phyloP scores from a whole-genome alignment of 768 basidiomycete genomes.

The Russula dissimulans region DNA sequence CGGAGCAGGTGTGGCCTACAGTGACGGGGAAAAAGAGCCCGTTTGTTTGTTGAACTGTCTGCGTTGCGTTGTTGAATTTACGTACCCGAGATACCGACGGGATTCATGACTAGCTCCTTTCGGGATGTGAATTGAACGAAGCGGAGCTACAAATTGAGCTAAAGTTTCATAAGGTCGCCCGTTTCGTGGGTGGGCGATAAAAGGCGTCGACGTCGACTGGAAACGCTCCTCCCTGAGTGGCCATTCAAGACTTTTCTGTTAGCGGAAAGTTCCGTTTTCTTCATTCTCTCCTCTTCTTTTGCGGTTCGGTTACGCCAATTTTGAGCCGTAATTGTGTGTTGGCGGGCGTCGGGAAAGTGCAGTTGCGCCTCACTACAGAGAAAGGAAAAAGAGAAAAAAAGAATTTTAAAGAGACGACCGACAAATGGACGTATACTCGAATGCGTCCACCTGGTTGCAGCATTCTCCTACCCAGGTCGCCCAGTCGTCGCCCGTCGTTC shows the following conservation, averaged over 20 bases:
- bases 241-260: slow-evolving; percentile 18
- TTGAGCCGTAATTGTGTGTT: slow-evolving; percentile 19
- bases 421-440: slow-evolving; percentile 38
- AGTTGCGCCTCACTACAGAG: slow-evolving; percentile 28
- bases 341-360: slow-evolving; percentile 12
- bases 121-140: slow-evolving; percentile 6
- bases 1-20: background rate
- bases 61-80: background rate
- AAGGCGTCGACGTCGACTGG: slow-evolving; percentile 15
- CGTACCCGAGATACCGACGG: background rate
- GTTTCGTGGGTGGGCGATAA: slow-evolving; percentile 1
- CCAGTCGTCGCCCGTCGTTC: slow-evolving; percentile 8
- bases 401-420: slow-evolving; percentile 32
- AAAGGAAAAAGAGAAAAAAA: slow-evolving; percentile 33
- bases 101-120: background rate
- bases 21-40: background rate
- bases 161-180: background rate
- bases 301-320: slow-evolving; percentile 15
- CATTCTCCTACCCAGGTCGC: slow-evolving; percentile 26
- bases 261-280: slow-evolving; percentile 16
- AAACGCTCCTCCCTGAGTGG: slow-evolving; percentile 12
- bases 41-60: background rate
- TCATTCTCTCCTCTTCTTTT: slow-evolving; percentile 17
- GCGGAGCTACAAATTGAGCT: slow-evolving; percentile 16
- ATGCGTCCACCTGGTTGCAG: slow-evolving; percentile 34